phyloP scores from a whole-genome alignment of 768 basidiomycete species.

The Asterophora parasitica region DNA sequence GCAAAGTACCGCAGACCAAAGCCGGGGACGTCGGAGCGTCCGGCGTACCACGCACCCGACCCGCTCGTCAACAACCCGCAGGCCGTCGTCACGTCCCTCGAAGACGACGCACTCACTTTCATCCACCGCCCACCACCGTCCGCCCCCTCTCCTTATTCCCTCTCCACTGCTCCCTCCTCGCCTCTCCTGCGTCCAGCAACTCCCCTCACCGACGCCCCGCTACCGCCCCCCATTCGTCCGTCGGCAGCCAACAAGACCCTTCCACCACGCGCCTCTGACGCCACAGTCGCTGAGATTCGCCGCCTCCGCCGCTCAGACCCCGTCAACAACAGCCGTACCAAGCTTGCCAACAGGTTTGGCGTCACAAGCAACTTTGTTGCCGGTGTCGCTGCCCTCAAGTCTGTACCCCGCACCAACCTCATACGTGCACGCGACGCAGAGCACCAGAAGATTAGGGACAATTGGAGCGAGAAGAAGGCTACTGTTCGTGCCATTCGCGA shows the following conservation, averaged over 20 bases:
- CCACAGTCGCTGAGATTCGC: slow-evolving; percentile 52
- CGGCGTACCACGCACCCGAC: slow-evolving; percentile 55
- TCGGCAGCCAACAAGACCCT: slow-evolving; percentile 24
- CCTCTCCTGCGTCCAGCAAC: slow-evolving; percentile 53
- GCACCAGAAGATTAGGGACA: slow-evolving; percentile 42
- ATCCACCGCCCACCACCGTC: slow-evolving; percentile 84
- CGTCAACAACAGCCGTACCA: slow-evolving; percentile 50
- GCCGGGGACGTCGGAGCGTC: slow-evolving; percentile 47
- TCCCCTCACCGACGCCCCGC: slow-evolving; percentile 23
- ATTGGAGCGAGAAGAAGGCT: slow-evolving; percentile 70
- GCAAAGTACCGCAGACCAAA: slow-evolving; percentile 45
- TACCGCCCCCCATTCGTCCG: slow-evolving; percentile 47
- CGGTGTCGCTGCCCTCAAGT: slow-evolving; percentile 57
- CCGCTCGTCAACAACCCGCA: slow-evolving; percentile 51
- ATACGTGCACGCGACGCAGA: slow-evolving; percentile 39
- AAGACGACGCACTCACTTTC: slow-evolving; percentile 62
- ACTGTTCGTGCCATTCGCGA: slow-evolving; percentile 57
- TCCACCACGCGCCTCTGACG: slow-evolving; percentile 42
- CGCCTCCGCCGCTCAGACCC: slow-evolving; percentile 57
- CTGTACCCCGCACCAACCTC: slow-evolving; percentile 39
- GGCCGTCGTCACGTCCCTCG: slow-evolving; percentile 44
- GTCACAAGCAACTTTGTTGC: slow-evolving; percentile 68
- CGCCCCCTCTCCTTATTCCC: slow-evolving; percentile 67
- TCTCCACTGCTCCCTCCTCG: slow-evolving; percentile 64
- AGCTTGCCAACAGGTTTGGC: slow-evolving; percentile 72